Conservation (phyloP, 2,329 filamentous ascomycete genomes). For the Alternaria solani region DNA sequence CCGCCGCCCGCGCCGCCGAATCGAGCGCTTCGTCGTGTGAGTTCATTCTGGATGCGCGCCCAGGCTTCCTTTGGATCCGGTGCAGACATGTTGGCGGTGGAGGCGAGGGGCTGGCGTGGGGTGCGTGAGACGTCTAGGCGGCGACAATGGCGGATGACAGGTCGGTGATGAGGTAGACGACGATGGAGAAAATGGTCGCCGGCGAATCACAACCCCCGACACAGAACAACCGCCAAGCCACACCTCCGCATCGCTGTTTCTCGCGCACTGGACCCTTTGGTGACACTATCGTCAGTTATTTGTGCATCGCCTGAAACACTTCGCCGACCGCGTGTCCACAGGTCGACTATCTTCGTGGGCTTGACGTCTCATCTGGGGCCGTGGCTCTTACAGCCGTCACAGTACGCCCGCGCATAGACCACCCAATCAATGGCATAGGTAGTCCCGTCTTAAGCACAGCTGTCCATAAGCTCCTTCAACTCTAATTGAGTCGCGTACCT, state of each 20-base stretch:
- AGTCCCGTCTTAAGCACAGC: constrained; percentile 44
- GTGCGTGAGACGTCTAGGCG: constrained; percentile 43
- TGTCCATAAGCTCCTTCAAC: constrained; percentile 44
- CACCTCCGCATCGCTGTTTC: constrained; percentile 20
- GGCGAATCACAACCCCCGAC: constrained; percentile 38
- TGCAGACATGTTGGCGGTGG: constrained; percentile 40
- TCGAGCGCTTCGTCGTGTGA: constrained; percentile 56
- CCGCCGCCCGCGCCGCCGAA: constrained; percentile 61
- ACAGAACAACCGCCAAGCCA: constrained; percentile 31
- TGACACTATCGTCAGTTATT: neutral
- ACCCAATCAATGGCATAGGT: constrained; percentile 39
- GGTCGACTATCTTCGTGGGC: neutral
- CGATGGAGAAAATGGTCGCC: constrained; percentile 37
- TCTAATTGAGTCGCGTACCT: constrained; percentile 22
- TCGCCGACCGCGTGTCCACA: neutral
- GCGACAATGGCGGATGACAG: constrained; percentile 27
- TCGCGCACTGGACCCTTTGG: neutral
- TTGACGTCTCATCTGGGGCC: constrained; percentile 20
- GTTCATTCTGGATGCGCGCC: constrained; percentile 69
- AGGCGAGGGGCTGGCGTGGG: constrained; percentile 35
- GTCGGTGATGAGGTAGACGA: constrained; percentile 40
- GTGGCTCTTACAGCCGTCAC: constrained; percentile 23
- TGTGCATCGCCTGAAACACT: constrained; percentile 3
- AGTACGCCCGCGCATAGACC: constrained; percentile 39
- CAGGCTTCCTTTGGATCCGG: constrained; percentile 71